These are phyloP conservation scores for Lasiosphaeria hispida DNA, from an alignment of 495 filamentous ascomycete species.

Conservation along the genomic window DNA sequence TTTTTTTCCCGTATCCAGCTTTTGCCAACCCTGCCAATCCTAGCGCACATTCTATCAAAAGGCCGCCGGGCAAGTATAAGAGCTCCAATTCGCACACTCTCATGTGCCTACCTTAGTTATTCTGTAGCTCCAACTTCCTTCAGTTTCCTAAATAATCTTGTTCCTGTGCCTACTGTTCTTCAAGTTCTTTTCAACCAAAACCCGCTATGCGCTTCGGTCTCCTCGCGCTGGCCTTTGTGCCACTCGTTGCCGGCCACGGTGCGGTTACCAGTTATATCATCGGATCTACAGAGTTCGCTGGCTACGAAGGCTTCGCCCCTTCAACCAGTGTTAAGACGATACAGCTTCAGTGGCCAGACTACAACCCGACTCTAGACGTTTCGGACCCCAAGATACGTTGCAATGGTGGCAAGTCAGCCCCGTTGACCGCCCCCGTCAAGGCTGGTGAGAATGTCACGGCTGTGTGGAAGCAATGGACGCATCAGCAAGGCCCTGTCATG, in stretches of 20 bases:
- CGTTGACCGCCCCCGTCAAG: conserved; percentile 35
- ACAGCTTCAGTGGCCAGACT: conserved; percentile 53
- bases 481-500: conserved; percentile 46
- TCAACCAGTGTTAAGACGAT: conserved; percentile 44
- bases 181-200: not conserved
- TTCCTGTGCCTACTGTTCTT: not conserved
- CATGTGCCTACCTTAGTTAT: too few species aligned
- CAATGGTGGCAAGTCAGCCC: conserved; percentile 41
- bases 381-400: conserved; percentile 45
- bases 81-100: too few species aligned
- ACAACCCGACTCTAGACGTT: conserved; percentile 47
- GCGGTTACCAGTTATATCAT: conserved; percentile 55
- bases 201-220: conserved; percentile 12
- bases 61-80: too few species aligned
- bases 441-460: conserved; percentile 50
- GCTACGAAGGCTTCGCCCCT: conserved; percentile 47
- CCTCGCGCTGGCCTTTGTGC: conserved; percentile 11
- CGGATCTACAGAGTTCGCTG: conserved; percentile 43
- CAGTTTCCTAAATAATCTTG: not conserved
- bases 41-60: too few species aligned
- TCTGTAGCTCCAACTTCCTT: not conserved
- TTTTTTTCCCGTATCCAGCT: too few species aligned
- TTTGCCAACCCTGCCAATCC: too few species aligned
- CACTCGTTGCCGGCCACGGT: conserved; percentile 48
- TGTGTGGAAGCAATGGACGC: conserved; percentile 52